These are phyloP conservation scores for Phaeosphaeriaceae sp. DNA, from an alignment of 2,329 filamentous ascomycete genomes.

Conservation along the genomic window DNA sequence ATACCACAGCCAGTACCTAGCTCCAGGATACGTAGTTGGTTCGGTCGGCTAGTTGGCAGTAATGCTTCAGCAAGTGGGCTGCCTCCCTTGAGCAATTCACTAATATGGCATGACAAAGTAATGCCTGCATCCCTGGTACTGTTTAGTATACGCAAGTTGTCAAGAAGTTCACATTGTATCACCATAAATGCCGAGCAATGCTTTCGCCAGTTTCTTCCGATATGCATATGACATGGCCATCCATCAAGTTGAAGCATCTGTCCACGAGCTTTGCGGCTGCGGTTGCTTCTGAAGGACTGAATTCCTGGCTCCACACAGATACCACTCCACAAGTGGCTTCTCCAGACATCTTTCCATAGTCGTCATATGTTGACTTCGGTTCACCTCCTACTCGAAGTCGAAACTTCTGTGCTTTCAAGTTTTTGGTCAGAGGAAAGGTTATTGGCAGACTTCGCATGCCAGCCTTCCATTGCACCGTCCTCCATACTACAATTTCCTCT, in stretches of 20 bases:
- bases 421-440: conserved; percentile 50
- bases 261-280: conserved; percentile 62
- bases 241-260: conserved; percentile 58
- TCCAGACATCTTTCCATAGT: conserved; percentile 31
- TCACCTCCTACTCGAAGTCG: conserved; percentile 51
- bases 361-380: conserved; percentile 33
- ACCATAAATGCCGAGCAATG: conserved; percentile 76
- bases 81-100: conserved; percentile 47
- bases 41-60: conserved; percentile 1
- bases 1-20: conserved; percentile 73
- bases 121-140: conserved; percentile 63
- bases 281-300: conserved; percentile 47
- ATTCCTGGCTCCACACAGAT: conserved; percentile 63
- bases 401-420: conserved; percentile 47
- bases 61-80: conserved; percentile 7
- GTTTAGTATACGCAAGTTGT: conserved; percentile 2
- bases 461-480: conserved; percentile 53
- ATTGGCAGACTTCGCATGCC: conserved; percentile 55
- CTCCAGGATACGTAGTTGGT: conserved; percentile 60
- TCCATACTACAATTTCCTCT: conserved; percentile 51
- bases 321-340: conserved; percentile 56
- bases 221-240: conserved; percentile 55
- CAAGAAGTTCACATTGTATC: conserved; percentile 21
- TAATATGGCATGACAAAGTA: conserved; percentile 62
- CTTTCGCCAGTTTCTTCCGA: conserved; percentile 76